phyloP scores from a whole-genome alignment of 768 basidiomycete species.

The Termitomyces sp. region DNA sequence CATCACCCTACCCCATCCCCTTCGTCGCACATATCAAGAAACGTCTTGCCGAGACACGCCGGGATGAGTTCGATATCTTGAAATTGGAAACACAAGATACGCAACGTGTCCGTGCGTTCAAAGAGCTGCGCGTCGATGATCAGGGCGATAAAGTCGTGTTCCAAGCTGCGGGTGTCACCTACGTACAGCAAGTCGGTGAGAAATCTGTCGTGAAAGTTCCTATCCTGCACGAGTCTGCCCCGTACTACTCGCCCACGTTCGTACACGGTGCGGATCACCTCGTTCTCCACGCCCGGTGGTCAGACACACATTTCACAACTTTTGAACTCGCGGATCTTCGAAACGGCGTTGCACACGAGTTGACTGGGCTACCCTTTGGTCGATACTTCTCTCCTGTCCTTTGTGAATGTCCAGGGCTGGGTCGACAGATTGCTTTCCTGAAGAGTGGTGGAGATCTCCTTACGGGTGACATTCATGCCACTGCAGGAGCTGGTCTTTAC shows the following conservation, averaged over 20 bases:
- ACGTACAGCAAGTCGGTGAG: constrained; percentile 41
- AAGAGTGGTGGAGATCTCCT: constrained; percentile 58
- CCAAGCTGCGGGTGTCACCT: constrained; percentile 62
- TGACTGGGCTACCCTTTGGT: constrained; percentile 59
- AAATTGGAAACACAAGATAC: constrained; percentile 49
- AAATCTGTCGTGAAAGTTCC: constrained; percentile 38
- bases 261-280: constrained; percentile 46
- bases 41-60: constrained; percentile 58
- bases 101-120: constrained; percentile 60
- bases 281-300: constrained; percentile 68
- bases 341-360: constrained; percentile 39
- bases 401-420: constrained; percentile 38
- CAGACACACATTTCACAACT: constrained; percentile 54
- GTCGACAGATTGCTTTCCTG: constrained; percentile 57
- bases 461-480: constrained; percentile 64
- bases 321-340: constrained; percentile 61
- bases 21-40: constrained; percentile 66
- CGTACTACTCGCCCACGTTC: constrained; percentile 71
- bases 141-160: constrained; percentile 53
- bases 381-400: constrained; percentile 61
- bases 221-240: constrained; percentile 38
- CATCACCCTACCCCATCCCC: constrained; percentile 43
- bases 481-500: constrained; percentile 60
- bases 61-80: constrained; percentile 45
- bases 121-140: constrained; percentile 55